phyloP scores from a whole-genome alignment of 345 rosid genomes.

The Linum trigynum region DNA sequence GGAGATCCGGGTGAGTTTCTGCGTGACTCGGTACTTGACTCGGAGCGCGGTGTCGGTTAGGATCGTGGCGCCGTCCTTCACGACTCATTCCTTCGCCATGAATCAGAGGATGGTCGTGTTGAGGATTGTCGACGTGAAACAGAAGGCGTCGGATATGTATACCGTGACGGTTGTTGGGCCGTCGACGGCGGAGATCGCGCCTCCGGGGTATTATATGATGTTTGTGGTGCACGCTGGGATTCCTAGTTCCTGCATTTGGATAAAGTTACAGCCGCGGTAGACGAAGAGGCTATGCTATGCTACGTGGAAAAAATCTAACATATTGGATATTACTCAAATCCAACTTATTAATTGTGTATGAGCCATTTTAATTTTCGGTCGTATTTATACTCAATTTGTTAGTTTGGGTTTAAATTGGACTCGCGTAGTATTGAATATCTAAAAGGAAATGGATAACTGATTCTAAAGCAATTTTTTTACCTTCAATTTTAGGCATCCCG shows the following conservation, averaged over 20 bases:
- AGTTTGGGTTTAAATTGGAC: too few species aligned
- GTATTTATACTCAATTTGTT: too few species aligned
- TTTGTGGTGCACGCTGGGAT: constrained; percentile 55
- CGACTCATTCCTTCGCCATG: constrained; percentile 70
- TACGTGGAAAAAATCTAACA: too few species aligned
- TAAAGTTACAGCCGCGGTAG: constrained; percentile 26
- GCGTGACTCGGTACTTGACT: constrained; percentile 19
- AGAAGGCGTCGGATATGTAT: constrained; percentile 6
- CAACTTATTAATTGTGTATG: too few species aligned
- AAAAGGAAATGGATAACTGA: too few species aligned
- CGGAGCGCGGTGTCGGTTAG: constrained; percentile 31
- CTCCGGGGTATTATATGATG: constrained; percentile 69
- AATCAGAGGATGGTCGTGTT: constrained; percentile 76
- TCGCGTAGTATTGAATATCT: too few species aligned
- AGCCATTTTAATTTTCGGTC: too few species aligned
- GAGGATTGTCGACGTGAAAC: constrained; percentile 16
- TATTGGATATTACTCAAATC: too few species aligned
- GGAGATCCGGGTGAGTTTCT: constrained; percentile 26
- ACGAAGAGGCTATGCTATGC: not conserved
- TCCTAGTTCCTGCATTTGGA: constrained; percentile 73
- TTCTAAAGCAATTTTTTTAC: too few species aligned
- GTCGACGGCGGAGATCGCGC: constrained; percentile 44
- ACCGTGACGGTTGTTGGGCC: constrained; percentile 32
- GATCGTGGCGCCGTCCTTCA: constrained; percentile 60
- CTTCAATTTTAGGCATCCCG: too few species aligned